A percentile compares a stretch with the other conserved stretches of the same genome.
Conservation (phyloP, 306 rosid species). For the Albizia julibrissin region DNA sequence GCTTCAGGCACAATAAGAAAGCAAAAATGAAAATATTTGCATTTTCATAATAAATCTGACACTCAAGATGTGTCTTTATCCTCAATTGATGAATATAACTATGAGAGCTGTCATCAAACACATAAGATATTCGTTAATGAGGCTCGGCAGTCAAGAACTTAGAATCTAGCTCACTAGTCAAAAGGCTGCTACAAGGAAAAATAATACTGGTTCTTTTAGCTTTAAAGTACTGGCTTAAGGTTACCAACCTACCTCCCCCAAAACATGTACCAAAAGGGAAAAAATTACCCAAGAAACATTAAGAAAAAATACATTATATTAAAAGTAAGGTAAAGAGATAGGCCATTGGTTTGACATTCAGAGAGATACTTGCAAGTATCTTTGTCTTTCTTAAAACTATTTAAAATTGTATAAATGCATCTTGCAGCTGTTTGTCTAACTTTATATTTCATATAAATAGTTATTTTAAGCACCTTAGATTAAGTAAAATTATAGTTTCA, state of each 20-base stretch:
- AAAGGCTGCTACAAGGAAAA: neutral
- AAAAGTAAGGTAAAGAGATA: neutral
- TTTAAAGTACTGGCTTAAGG: neutral
- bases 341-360: neutral
- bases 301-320: neutral
- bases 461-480: constrained; percentile 1
- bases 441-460: neutral
- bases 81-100: constrained; percentile 10
- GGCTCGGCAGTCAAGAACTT: neutral
- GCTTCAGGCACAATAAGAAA: neutral
- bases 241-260: neutral
- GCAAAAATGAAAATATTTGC: neutral
- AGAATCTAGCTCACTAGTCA: neutral
- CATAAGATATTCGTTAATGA: neutral
- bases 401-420: constrained; percentile 11
- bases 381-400: constrained; percentile 13
- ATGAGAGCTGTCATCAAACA: neutral
- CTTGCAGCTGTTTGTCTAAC: constrained; percentile 12
- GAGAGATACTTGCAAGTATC: constrained; percentile 21
- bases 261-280: neutral
- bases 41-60: constrained; percentile 2
- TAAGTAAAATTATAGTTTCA: constrained; percentile 24
- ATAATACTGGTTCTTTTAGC: neutral
- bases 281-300: neutral
- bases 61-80: neutral